Evolutionary conservation across 2,329 filamentous ascomycete genomes (phyloP).

Genomic region (Ceratocystis ficicola): DNA sequence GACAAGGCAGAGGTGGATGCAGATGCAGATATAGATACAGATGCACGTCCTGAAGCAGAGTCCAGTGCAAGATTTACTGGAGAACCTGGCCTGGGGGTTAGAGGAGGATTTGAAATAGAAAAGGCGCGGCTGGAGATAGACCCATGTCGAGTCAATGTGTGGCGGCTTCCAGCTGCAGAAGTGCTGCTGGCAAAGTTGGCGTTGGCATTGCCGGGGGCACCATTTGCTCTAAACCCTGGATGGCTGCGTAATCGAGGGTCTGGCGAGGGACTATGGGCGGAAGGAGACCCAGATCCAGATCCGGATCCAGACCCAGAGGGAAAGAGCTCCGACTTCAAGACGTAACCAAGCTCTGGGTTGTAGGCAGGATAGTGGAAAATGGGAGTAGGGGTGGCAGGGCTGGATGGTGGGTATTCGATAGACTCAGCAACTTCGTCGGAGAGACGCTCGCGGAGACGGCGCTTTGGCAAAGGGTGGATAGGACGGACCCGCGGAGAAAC

Average conservation of each 20-base stretch:
- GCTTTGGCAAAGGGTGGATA: constrained; percentile 83
- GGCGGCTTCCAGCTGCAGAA: not conserved
- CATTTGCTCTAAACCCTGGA: not conserved
- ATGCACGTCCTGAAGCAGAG: not conserved
- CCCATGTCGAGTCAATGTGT: constrained; percentile 11
- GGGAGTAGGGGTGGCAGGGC: constrained; percentile 44
- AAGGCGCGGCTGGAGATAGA: constrained; percentile 6
- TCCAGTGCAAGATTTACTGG: not conserved
- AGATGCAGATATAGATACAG: not conserved
- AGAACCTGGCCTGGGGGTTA: not conserved
- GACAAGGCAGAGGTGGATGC: not conserved
- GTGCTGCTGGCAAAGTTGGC: not conserved
- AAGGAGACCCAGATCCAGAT: not conserved
- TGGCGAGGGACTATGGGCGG: not conserved
- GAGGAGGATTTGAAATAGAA: constrained; percentile 8
- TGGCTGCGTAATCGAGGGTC: constrained; percentile 1
- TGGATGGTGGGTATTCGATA: constrained; percentile 69
- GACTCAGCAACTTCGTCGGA: constrained; percentile 72
- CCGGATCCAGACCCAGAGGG: not conserved
- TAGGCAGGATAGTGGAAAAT: constrained; percentile 46
- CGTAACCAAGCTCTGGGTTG: constrained; percentile 37
- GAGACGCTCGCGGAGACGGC: constrained; percentile 73
- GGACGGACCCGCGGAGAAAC: constrained; percentile 57
- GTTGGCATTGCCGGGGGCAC: not conserved
- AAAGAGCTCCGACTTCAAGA: constrained; percentile 26